Percentiles rank a stretch among this genome's conserved stretches.
These are phyloP conservation scores for Aspergillus nomiae DNA, from an alignment of 2,329 filamentous ascomycete species.

Conservation along the genomic window DNA sequence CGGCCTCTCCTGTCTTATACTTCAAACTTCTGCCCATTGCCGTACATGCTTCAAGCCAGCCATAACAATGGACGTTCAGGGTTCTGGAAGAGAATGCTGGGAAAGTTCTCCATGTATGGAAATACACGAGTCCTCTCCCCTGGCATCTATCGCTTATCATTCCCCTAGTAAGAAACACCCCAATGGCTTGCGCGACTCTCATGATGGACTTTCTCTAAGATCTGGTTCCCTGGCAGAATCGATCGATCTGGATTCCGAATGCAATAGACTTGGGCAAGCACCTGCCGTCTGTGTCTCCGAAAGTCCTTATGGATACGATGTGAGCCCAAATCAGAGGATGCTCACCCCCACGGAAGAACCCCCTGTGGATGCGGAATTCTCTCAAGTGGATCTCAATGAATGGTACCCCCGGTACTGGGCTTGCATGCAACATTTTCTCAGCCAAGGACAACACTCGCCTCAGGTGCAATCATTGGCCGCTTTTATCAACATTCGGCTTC, in stretches of 20 bases:
- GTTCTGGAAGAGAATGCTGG: conserved; percentile 34
- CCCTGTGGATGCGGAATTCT: conserved; percentile 32
- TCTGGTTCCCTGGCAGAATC: conserved; percentile 23
- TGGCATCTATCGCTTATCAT: conserved; percentile 22
- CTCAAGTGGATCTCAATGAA: conserved; percentile 68
- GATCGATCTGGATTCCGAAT: conserved; percentile 32
- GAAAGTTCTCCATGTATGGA: conserved; percentile 32
- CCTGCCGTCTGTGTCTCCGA: conserved; percentile 12
- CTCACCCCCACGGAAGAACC: conserved; percentile 14
- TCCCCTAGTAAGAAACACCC: conserved; percentile 29
- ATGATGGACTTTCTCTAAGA: conserved; percentile 21
- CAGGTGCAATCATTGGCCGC: conserved; percentile 84
- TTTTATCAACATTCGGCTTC: conserved; percentile 88
- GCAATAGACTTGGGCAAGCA: conserved; percentile 24
- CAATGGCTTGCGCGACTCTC: background rate
- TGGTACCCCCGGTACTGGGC: conserved; percentile 89
- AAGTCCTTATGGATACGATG: conserved; percentile 10
- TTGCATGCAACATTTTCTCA: conserved; percentile 85
- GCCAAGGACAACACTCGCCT: conserved; percentile 78
- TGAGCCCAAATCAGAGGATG: conserved; percentile 17
- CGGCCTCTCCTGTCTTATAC: background rate
- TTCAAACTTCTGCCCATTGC: background rate
- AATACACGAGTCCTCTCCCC: conserved; percentile 29
- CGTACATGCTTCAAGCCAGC: conserved; percentile 26
- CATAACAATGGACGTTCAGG: conserved; percentile 34